Base-by-base conservation (phyloP, 257 asterid genomes). In the Gentiana straminea region DNA sequence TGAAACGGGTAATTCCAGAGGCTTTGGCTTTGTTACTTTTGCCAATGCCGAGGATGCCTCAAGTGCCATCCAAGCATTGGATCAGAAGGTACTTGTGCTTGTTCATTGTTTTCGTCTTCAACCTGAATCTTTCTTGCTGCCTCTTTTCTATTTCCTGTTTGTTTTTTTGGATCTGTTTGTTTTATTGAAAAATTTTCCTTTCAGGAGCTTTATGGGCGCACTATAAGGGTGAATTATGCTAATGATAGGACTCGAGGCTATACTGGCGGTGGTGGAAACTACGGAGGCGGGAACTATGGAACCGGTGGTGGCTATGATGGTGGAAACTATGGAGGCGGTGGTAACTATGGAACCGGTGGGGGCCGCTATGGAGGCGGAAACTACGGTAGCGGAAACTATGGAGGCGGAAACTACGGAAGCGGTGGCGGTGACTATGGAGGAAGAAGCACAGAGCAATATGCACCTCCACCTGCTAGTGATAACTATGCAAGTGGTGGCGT, bases 41-140 rank as follows among this genome's bases (percentile, higher is more conserved):
- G 24, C 68, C 4, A 59, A 72, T 35, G 34, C 57, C 48, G 98
- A 84, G 66, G 94, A 78, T 69, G 98, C 98, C 46, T 75, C 87
- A 33, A 77, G 94, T 71, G 96, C 96, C 55, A 90, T 86, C 63
- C 94, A 80, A 78, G 98, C 96, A 49, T 65, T 86, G 78, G 95
- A 86, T 64, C 81, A 78, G 57, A 78, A 82, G 98, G 98, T 90
- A 57, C 38, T 54, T n/a, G 3, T 10, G 46, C 38, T 2, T 24
- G 24, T 37, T 33, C 53, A 51, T 35, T 34, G 24, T 50, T 36
- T 33, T 47, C 24, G 24, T 24, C 46, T 41, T 41, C 9, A 41
- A 1, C 46, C 46, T 41, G 46, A 24, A 24, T 41, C 46, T 5
- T 10, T 41, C 46, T 41, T 7, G 46, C 8, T 5, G 46, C 46